Evolutionary conservation across 2,329 filamentous ascomycete species (phyloP).

Genomic region (Claviceps humidiphila): DNA sequence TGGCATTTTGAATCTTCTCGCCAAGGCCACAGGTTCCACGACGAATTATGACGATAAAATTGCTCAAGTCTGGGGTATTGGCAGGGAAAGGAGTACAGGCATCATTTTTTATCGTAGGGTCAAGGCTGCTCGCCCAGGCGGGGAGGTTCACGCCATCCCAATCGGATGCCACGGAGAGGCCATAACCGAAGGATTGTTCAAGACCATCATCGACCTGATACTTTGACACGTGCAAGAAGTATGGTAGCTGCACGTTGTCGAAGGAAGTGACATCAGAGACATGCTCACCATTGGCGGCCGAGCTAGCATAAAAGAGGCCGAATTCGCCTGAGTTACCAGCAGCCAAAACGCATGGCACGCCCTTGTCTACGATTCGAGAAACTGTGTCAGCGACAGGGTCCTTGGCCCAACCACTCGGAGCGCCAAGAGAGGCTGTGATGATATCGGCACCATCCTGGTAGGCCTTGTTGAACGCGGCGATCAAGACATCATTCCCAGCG

Average conservation of each 20-base stretch:
- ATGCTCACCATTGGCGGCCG: constrained; percentile 32
- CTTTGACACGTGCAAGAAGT: constrained; percentile 27
- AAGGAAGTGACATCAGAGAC: constrained; percentile 37
- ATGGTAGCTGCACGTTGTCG: constrained; percentile 31
- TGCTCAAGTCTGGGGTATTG: constrained; percentile 42
- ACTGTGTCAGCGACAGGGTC: constrained; percentile 36
- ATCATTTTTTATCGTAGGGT: constrained; percentile 33
- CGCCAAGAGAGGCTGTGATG: constrained; percentile 41
- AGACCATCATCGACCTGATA: constrained; percentile 26
- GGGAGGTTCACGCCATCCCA: constrained; percentile 35
- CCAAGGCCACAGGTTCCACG: constrained; percentile 44
- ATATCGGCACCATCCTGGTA: constrained; percentile 46
- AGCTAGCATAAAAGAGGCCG: constrained; percentile 36
- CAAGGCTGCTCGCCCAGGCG: constrained; percentile 34
- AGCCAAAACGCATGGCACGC: constrained; percentile 39
- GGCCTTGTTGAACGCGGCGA: constrained; percentile 45
- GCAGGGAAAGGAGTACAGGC: constrained; percentile 39
- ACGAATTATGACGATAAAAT: constrained; percentile 45
- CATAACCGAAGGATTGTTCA: constrained; percentile 27
- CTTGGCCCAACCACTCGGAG: constrained; percentile 36
- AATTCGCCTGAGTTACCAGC: constrained; percentile 35
- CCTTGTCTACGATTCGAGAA: constrained; percentile 38
- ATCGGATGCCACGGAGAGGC: constrained; percentile 24
- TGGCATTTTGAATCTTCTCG: constrained; percentile 39
- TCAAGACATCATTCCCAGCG: constrained; percentile 40